These are phyloP conservation scores for Noccaea bulbosa DNA, from an alignment of 345 rosid genomes.

Conservation along the genomic window DNA sequence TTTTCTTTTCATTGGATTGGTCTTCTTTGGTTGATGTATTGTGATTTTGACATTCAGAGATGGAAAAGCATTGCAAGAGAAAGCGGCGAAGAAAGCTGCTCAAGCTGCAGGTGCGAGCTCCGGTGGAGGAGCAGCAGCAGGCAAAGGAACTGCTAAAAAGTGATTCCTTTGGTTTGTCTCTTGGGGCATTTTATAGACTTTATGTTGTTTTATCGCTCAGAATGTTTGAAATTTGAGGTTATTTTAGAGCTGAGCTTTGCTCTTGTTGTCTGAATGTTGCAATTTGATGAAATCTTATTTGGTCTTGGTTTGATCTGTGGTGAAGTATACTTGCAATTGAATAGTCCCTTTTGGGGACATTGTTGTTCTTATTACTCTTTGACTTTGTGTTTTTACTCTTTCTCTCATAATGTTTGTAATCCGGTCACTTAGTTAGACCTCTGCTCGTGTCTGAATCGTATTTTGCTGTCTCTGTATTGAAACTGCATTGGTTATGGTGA, in stretches of 20 bases:
- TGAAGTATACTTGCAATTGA: not conserved
- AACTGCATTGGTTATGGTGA: conserved; percentile 14
- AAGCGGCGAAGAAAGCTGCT: conserved; percentile 82
- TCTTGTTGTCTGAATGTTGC: conserved; percentile 29
- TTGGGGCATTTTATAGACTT: not conserved
- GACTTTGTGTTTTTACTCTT: no score
- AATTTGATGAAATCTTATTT: not conserved
- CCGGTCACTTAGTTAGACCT: not conserved
- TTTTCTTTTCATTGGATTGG: not conserved
- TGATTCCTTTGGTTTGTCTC: conserved; percentile 19
- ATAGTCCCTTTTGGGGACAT: not conserved
- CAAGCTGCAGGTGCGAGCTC: conserved; percentile 53
- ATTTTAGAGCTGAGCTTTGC: conserved; percentile 7
- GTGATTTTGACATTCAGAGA: conserved; percentile 52
- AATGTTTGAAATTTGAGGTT: not conserved
- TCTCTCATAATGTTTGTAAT: conserved; percentile 9
- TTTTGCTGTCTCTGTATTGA: not conserved
- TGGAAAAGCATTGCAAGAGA: conserved; percentile 91
- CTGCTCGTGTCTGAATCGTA: not conserved
- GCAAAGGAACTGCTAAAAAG: conserved; percentile 50
- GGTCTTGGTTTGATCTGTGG: not conserved
- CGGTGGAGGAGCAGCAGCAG: conserved; percentile 48
- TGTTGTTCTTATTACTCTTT: not conserved
- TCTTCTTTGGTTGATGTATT: conserved; percentile 3
- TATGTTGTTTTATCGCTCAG: not conserved